Evolutionary conservation across 805 yeast species (phyloP), one percentile per base, ranked within the genome.

Genomic region (Kodamaea fukazawae): DNA sequence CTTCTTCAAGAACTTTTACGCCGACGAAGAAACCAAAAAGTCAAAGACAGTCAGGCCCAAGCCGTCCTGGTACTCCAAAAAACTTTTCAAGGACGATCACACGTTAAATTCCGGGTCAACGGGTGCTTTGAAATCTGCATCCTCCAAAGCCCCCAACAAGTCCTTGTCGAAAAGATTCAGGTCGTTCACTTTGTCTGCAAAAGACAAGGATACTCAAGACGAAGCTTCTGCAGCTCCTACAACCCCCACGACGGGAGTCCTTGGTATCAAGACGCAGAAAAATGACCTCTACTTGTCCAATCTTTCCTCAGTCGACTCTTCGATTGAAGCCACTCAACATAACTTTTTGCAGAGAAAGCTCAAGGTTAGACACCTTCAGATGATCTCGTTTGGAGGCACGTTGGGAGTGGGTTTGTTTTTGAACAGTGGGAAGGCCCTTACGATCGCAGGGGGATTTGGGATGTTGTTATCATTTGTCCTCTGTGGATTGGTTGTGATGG

Each of bases 361-460:
- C 32, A 73, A 73, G 39, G 78, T 79, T 20, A 62, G 88, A 15
- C 91, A 85, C 57, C 61, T 85, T 13, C 89, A 84, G 53, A 82
- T 84, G 80, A 80, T 85, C 34, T 85, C 90, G 0, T 65, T 86
- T 22, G 88, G 89, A 2, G 91, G 89, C 2, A 83, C 90, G 0
- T 58, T 85, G 4, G 93, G 93, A 1, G 91, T 85, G 11, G 93
- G 95, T 0, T 59, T 85, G 13, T 72, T 82, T 41, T 61, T 85
- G 16, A 78, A 81, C 31, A 76, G 84, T 5, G 90, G 93, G 3
- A 81, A 83, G 51, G 85, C 88, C 0, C 72, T 85, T 38, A 70
- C 80, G 13, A 79, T 80, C 12, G 83, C 86, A 2, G 95, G 95
- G 2, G 91, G 91, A 1, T 63, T 85, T 38, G 95, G 95, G 0